Evolutionary conservation across 176 grass and related monocot species (phyloP).

Genomic region (Leersia perrieri): DNA sequence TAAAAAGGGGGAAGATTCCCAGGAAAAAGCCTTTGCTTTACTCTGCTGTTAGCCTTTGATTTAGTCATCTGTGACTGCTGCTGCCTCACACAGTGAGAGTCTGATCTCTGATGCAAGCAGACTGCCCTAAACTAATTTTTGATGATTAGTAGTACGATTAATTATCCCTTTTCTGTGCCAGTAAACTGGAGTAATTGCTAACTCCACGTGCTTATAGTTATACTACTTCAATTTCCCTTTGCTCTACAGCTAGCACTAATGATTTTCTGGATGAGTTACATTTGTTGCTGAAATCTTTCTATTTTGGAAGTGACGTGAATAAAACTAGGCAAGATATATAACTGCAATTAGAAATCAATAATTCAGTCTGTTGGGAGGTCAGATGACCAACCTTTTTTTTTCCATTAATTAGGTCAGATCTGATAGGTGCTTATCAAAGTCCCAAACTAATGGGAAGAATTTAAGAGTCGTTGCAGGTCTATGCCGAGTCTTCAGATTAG

Average conservation of each 20-base stretch:
- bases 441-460: background rate
- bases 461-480: conserved; percentile 5
- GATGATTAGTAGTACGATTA: background rate
- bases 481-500: background rate
- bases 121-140: too few species aligned
- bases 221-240: too few species aligned
- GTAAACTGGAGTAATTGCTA: background rate
- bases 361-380: background rate
- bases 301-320: background rate
- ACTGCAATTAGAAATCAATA: background rate
- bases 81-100: background rate
- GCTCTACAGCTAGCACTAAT: too few species aligned
- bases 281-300: background rate
- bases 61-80: background rate
- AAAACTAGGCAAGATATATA: background rate
- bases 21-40: background rate
- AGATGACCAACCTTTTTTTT: background rate
- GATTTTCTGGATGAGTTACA: background rate
- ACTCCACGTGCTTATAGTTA: background rate
- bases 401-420: background rate
- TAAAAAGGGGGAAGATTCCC: conserved; percentile 4
- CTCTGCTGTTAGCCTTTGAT: background rate
- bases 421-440: background rate
- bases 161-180: background rate
- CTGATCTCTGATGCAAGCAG: background rate